These are phyloP conservation scores for Trichoderma sp. DNA, from an alignment of 2,329 filamentous ascomycete genomes.

Conservation along the genomic window DNA sequence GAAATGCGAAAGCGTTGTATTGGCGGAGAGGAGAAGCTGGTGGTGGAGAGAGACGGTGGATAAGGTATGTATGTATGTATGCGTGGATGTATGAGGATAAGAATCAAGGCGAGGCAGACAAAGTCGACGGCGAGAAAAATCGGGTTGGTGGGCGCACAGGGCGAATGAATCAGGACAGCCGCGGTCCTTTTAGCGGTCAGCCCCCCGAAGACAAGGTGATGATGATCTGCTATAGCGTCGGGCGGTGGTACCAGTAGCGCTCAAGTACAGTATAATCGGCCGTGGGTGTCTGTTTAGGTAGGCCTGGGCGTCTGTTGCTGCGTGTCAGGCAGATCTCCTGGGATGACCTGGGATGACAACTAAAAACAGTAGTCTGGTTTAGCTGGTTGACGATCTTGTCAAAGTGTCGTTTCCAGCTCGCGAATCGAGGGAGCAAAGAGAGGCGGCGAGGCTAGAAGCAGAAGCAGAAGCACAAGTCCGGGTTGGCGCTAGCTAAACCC, in stretches of 20 bases:
- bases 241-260: constrained; percentile 19
- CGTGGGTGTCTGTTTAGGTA: not conserved
- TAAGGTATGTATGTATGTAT: not conserved
- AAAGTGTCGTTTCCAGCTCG: constrained; percentile 5
- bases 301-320: not conserved
- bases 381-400: not conserved
- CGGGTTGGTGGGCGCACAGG: constrained; percentile 8
- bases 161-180: constrained; percentile 18
- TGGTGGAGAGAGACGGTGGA: not conserved
- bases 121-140: constrained; percentile 7
- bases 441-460: not conserved
- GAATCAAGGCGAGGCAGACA: constrained; percentile 10
- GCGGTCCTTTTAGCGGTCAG: constrained; percentile 21
- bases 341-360: not conserved
- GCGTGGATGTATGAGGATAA: not conserved
- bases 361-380: not conserved
- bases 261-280: not conserved
- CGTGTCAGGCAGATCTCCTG: constrained; percentile 15
- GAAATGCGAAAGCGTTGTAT: not conserved
- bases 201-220: constrained; percentile 18
- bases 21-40: constrained; percentile 7
- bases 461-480: constrained; percentile 2
- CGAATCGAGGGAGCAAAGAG: constrained; percentile 6
- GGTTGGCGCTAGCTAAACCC: not conserved
- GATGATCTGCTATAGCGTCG: constrained; percentile 23